These are phyloP conservation scores for Anthracocystis setariae DNA, from an alignment of 1,284 basidiomycete species.

Conservation along the genomic window DNA sequence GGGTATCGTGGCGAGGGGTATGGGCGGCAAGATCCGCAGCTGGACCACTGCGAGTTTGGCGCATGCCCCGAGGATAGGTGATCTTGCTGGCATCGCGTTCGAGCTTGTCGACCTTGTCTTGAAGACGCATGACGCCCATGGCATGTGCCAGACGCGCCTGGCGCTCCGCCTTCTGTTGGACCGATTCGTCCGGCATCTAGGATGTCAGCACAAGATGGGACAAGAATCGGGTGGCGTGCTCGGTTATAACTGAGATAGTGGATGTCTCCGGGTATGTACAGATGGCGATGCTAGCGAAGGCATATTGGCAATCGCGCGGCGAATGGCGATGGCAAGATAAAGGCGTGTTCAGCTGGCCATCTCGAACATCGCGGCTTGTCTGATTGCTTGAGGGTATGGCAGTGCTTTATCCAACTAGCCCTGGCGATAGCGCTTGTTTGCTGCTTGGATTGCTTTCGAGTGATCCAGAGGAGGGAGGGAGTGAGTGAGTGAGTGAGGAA, in stretches of 20 bases:
- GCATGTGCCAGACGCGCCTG: conserved; percentile 51
- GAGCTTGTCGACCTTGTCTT: conserved; percentile 56
- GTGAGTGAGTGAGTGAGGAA: no score
- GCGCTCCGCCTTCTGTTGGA: conserved; percentile 29
- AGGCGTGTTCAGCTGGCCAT: neutral
- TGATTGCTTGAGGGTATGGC: no score
- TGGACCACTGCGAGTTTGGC: conserved; percentile 23
- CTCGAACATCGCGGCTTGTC: conserved; percentile 8
- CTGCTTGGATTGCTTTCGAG: no score
- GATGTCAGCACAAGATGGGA: neutral
- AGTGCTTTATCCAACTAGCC: no score
- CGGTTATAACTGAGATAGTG: no score
- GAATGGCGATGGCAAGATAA: neutral
- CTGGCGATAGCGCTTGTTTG: no score
- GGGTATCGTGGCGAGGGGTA: conserved; percentile 2
- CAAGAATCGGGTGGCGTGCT: neutral
- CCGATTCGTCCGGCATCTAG: conserved; percentile 27
- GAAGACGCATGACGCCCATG: conserved; percentile 62
- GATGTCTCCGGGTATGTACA: conserved; percentile 8
- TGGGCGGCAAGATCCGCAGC: neutral
- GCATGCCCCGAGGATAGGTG: conserved; percentile 32
- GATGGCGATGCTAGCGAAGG: conserved; percentile 8
- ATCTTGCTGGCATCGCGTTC: conserved; percentile 48
- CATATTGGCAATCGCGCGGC: conserved; percentile 13
- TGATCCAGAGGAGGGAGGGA: no score